Conservation (phyloP, 106 monocot species). For the Acorus calamus region DNA sequence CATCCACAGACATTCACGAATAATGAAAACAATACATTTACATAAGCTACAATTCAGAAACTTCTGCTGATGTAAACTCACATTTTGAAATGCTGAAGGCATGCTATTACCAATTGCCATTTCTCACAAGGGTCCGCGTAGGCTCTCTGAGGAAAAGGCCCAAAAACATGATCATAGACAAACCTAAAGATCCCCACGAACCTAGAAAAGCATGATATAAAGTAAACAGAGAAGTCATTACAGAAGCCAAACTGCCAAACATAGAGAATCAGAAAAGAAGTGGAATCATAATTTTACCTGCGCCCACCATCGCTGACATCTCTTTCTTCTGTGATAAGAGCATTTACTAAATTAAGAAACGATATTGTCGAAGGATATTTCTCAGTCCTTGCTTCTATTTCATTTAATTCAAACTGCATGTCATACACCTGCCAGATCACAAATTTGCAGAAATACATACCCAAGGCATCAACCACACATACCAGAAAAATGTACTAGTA, state of each 20-base stretch:
- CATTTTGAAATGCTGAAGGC: slow-evolving; percentile 82
- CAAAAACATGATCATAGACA: slow-evolving; percentile 90
- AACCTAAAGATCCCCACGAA: slow-evolving; percentile 90
- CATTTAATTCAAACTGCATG: slow-evolving; percentile 82
- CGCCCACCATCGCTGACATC: slow-evolving; percentile 70
- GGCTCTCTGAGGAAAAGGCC: slow-evolving; percentile 82
- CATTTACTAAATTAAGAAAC: slow-evolving; percentile 82
- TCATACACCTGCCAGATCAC: slow-evolving; percentile 66
- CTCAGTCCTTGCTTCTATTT: slow-evolving; percentile 91
- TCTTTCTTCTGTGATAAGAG: slow-evolving; percentile 76
- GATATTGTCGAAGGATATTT: slow-evolving; percentile 97
- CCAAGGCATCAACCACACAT: background rate
- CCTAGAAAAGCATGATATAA: slow-evolving; percentile 23
- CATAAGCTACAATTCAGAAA: background rate
- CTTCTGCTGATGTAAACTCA: slow-evolving; percentile 21
- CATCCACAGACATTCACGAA: background rate
- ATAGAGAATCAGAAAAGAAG: slow-evolving; percentile 1
- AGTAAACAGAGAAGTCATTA: background rate
- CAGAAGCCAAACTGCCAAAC: background rate
- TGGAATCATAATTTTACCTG: slow-evolving; percentile 32
- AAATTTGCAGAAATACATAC: too few species aligned
- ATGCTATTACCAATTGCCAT: slow-evolving; percentile 80
- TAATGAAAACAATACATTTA: background rate
- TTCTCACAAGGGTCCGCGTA: slow-evolving; percentile 85
- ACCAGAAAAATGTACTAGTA: background rate